Base-by-base conservation (phyloP, 2,329 filamentous ascomycete genomes). In the Biscogniauxia marginata region DNA sequence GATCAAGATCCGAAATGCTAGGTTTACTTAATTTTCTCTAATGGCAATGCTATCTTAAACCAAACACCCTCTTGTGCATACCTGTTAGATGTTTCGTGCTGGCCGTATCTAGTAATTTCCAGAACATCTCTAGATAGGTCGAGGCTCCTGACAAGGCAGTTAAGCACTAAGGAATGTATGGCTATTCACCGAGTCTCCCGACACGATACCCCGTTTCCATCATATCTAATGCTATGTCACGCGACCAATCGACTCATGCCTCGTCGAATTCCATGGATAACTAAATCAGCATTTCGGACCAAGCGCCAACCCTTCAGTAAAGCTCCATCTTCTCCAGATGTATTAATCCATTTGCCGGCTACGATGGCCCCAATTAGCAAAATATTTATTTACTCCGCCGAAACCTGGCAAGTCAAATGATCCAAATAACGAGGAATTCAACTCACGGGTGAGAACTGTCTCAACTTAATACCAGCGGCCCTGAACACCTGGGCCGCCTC, bases 371-470 rank as follows among this genome's bases (percentile, higher is more conserved):
- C 39, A 50, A 52, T 48, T 54, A 48, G 34, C 22, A 23, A 25
- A 54, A 50, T 68, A 46, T 65, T 62, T 48, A 49, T 21, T 2
- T 3, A 5, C 16, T 7, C 4, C 20, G 21, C 39, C 46, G 39
- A 46, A 4, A 6, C 16, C 51, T 52, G 20, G 30, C 34, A 4
- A 30, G 52, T 23, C 53, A 24, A 49, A 51, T 50, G 6, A 47
- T 23, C 50, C 50, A 53, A 54, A 44, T 61, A 9, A 21, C n/a
- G 51, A 22, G 13, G 18, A 45, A 48, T 46, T 1, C 22, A 21
- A 82, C 86, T 77, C 73, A 93, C 90, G 59, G 91, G 91, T 61
- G 87, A 88, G 70, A 96, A 98, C 73, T 98, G 93, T 65, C 95
- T 83, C 67, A 99, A 75, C 59, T 82, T 84, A 18, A 98, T 90